These are phyloP conservation scores for Chlorophyllum brunneum DNA, from an alignment of 768 basidiomycete genomes.

Conservation along the genomic window DNA sequence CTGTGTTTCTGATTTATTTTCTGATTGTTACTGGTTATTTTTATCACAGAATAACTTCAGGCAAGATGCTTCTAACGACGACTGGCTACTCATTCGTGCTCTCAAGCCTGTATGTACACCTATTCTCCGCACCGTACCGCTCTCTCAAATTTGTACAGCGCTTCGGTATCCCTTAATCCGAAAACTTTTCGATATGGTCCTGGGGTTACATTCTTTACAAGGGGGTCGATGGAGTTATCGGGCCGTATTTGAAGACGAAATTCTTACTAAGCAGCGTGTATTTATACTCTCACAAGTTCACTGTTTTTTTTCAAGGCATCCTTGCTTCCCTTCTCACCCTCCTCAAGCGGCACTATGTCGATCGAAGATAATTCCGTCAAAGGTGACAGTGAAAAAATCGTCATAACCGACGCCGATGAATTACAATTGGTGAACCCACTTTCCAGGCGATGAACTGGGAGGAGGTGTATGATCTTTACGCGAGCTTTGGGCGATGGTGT, in stretches of 20 bases:
- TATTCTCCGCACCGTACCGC: not conserved
- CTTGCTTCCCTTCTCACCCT: slow-evolving; percentile 6
- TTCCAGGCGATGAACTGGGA: slow-evolving; percentile 25
- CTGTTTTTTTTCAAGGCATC: slow-evolving; percentile 4
- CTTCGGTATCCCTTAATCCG: slow-evolving; percentile 29
- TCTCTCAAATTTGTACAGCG: slow-evolving; percentile 19
- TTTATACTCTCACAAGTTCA: not conserved
- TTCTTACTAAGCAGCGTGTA: slow-evolving; percentile 15
- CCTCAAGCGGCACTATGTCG: slow-evolving; percentile 15
- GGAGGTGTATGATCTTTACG: slow-evolving; percentile 20
- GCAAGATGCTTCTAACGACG: slow-evolving; percentile 83
- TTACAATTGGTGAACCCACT: slow-evolving; percentile 40
- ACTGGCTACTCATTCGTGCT: slow-evolving; percentile 89
- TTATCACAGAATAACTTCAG: slow-evolving; percentile 74
- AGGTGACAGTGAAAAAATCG: slow-evolving; percentile 22
- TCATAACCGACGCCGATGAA: slow-evolving; percentile 36
- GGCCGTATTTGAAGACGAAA: not conserved
- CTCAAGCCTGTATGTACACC: slow-evolving; percentile 68
- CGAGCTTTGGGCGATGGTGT: slow-evolving; percentile 35
- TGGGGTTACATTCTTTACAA: not conserved
- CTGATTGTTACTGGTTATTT: not conserved
- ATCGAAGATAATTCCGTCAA: slow-evolving; percentile 21
- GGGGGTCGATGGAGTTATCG: not conserved
- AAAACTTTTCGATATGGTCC: too few species aligned
- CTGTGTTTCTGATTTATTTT: slow-evolving; percentile 1